Conservation (phyloP, 768 basidiomycete species). For the Crucibulum laeve region DNA sequence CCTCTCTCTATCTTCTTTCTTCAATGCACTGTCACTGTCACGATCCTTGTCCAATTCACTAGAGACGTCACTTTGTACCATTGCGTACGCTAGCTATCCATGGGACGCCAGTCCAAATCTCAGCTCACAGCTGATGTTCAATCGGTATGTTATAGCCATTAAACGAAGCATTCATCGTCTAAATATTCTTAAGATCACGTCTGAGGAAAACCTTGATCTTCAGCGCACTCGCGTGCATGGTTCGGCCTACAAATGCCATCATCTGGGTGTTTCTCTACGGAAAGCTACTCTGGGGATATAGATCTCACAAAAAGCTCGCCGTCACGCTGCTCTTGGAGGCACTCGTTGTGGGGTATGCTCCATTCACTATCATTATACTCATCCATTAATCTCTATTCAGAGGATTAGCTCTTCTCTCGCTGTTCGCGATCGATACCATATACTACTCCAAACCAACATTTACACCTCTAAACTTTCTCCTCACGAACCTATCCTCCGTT, state of each 20-base stretch:
- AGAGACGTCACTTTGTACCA: conserved; percentile 80
- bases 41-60: conserved; percentile 91
- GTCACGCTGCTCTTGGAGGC: conserved; percentile 33
- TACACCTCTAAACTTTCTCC: conserved; percentile 79
- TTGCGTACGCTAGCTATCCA: conserved; percentile 77
- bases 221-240: conserved; percentile 73
- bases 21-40: conserved; percentile 79
- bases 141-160: conserved; percentile 22
- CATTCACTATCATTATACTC: neutral
- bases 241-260: conserved; percentile 86
- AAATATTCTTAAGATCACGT: conserved; percentile 20
- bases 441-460: conserved; percentile 68
- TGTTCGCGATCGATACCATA: conserved; percentile 57
- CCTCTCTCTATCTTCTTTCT: conserved; percentile 81
- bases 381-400: conserved; percentile 14
- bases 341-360: conserved; percentile 39
- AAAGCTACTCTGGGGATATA: conserved; percentile 52
- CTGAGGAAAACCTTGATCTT: conserved; percentile 40
- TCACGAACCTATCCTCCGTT: conserved; percentile 77
- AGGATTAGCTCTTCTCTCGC: conserved; percentile 13
- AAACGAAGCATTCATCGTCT: conserved; percentile 4
- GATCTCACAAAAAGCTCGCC: conserved; percentile 25
- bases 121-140: conserved; percentile 33
- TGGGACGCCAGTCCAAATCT: conserved; percentile 46
- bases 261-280: conserved; percentile 77